These are phyloP conservation scores for Erysiphe neolycopersici DNA, from an alignment of 2,329 filamentous ascomycete species.

Conservation along the genomic window DNA sequence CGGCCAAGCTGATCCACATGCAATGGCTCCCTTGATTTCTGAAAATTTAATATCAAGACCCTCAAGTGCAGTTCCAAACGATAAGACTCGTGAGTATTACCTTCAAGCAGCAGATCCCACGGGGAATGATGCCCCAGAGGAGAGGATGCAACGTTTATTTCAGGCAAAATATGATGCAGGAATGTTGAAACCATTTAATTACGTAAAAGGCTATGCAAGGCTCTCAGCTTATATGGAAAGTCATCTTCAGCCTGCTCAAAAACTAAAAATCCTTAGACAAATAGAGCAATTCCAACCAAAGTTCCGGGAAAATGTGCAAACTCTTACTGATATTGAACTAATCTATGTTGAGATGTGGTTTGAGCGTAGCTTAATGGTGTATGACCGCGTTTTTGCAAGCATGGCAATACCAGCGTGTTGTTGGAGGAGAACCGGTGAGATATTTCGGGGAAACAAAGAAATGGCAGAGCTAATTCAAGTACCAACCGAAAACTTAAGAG, in stretches of 20 bases:
- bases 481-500: slow-evolving; percentile 67
- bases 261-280: slow-evolving; percentile 76
- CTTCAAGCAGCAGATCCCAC: slow-evolving; percentile 89
- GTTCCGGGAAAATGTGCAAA: slow-evolving; percentile 84
- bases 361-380: slow-evolving; percentile 85
- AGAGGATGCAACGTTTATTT: slow-evolving; percentile 82
- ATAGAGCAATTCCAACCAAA: slow-evolving; percentile 84
- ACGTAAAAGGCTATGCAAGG: slow-evolving; percentile 82
- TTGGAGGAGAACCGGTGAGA: slow-evolving; percentile 90
- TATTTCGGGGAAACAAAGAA: slow-evolving; percentile 91
- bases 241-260: slow-evolving; percentile 55
- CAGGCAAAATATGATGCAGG: slow-evolving; percentile 93
- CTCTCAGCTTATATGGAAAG: slow-evolving; percentile 78
- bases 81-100: slow-evolving; percentile 66
- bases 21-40: slow-evolving; percentile 6
- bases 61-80: slow-evolving; percentile 27
- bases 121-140: slow-evolving; percentile 63
- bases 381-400: slow-evolving; percentile 91
- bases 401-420: slow-evolving; percentile 98
- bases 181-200: slow-evolving; percentile 89
- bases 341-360: slow-evolving; percentile 99
- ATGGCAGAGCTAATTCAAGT: slow-evolving; percentile 94
- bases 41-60: slow-evolving; percentile 32
- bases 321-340: slow-evolving; percentile 75
- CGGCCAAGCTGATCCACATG: slow-evolving; percentile 12